Evolutionary conservation across 2,329 filamentous ascomycete species (phyloP).

Genomic region (Pseudogymnoascus sp.): DNA sequence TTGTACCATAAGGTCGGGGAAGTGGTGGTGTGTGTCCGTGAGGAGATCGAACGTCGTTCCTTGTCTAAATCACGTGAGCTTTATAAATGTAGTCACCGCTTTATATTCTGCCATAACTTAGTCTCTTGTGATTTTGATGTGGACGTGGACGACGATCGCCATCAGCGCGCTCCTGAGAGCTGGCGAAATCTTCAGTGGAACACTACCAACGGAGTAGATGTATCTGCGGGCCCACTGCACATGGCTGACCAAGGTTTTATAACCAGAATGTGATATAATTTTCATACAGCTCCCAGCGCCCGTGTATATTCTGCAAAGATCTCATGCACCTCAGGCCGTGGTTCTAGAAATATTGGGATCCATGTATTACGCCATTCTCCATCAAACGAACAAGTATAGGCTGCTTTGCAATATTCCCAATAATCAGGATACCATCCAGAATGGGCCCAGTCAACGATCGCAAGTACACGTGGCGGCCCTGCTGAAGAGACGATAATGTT

Average conservation of each 20-base stretch:
- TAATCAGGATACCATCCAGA: conserved; percentile 30
- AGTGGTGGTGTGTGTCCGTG: too few species aligned
- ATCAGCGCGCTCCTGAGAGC: too few species aligned
- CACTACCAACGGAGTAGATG: too few species aligned
- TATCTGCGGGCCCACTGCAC: background rate
- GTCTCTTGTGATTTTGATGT: too few species aligned
- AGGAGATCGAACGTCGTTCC: too few species aligned
- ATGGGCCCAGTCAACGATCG: conserved; percentile 28
- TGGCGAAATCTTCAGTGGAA: too few species aligned
- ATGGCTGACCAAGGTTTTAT: background rate
- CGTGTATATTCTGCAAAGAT: background rate
- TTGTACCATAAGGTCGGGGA: too few species aligned
- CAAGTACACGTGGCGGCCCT: conserved; percentile 20
- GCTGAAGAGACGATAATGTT: background rate
- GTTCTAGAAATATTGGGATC: background rate
- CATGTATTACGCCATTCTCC: background rate
- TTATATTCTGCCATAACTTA: too few species aligned
- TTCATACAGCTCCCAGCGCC: background rate
- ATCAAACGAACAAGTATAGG: conserved; percentile 21
- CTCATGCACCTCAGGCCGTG: background rate
- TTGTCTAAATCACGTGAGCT: too few species aligned
- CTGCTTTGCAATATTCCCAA: conserved; percentile 30
- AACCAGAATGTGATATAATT: background rate
- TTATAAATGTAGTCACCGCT: too few species aligned
- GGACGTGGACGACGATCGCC: too few species aligned